Evolutionary conservation across 78 protist species (phyloP).

Genomic region (slime mould (Dictyostelium discoideum)): DNA sequence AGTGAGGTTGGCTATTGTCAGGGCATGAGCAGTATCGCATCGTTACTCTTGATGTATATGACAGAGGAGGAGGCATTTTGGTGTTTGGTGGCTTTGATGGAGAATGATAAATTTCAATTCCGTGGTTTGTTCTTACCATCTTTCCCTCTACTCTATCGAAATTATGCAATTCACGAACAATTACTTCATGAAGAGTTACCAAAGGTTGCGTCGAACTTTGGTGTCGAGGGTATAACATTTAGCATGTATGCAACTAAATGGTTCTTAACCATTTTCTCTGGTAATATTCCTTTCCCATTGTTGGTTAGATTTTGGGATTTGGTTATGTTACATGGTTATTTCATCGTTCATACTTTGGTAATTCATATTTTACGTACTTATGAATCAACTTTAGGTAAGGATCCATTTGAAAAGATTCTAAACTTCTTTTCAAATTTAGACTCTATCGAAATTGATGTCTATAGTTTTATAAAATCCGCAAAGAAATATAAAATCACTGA

Average conservation of each 20-base stretch:
- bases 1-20: conserved; percentile 87
- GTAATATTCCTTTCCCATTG: conserved; percentile 65
- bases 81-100: conserved; percentile 76
- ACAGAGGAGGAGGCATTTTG: conserved; percentile 87
- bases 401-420: conserved; percentile 59
- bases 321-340: conserved; percentile 72
- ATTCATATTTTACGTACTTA: conserved; percentile 15
- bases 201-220: conserved; percentile 24
- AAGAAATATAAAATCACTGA: conserved; percentile 42
- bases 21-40: conserved; percentile 87
- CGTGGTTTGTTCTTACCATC: conserved; percentile 82
- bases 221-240: conserved; percentile 35
- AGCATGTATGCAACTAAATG: conserved; percentile 81
- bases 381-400: conserved; percentile 12
- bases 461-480: conserved; percentile 2
- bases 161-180: conserved; percentile 64
- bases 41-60: conserved; percentile 85
- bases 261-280: conserved; percentile 79
- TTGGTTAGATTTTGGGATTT: conserved; percentile 84
- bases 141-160: conserved; percentile 61
- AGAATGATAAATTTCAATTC: conserved; percentile 34
- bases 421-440: conserved; percentile 42
- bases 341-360: conserved; percentile 45
- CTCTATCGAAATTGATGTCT: conserved; percentile 20
- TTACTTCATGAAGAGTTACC: conserved; percentile 45